Evolutionary conservation across 176 grass and related monocot species (phyloP).

Genomic region (Oryza officinalis): DNA sequence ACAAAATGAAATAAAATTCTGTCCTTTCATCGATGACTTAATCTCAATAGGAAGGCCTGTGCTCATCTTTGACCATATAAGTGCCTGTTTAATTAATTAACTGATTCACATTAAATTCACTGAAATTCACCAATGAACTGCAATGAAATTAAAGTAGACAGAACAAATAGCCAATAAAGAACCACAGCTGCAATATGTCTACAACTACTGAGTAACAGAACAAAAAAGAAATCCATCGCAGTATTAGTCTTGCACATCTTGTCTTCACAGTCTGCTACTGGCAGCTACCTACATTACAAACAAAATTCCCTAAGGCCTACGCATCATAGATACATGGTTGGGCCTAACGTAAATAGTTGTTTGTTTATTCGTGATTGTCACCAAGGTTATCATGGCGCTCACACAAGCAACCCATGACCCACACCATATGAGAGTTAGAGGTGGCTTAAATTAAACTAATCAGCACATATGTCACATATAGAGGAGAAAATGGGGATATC

Average conservation of each 20-base stretch:
- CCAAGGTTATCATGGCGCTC: not conserved
- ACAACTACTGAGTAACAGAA: not conserved
- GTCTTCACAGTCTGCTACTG: not conserved
- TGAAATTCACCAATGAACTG: not conserved
- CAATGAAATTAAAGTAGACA: slow-evolving; percentile 6
- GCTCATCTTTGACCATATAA: slow-evolving; percentile 99
- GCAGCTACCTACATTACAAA: not conserved
- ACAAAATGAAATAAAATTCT: slow-evolving; percentile 82
- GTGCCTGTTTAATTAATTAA: slow-evolving; percentile 69
- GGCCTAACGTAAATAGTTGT: not conserved
- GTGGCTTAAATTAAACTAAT: not conserved
- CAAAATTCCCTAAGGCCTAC: not conserved
- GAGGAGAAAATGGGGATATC: not conserved
- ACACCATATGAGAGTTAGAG: not conserved
- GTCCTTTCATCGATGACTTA: slow-evolving; percentile 77
- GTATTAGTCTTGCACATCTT: not conserved
- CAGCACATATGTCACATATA: not conserved
- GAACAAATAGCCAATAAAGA: slow-evolving; percentile 15
- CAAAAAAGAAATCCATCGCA: not conserved
- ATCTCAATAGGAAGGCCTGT: slow-evolving; percentile 98
- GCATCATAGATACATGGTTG: slow-evolving; percentile 4
- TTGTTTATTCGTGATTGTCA: not conserved
- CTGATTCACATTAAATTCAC: slow-evolving; percentile 12
- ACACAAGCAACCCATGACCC: not conserved
- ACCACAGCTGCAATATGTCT: slow-evolving; percentile 10